These are phyloP conservation scores for Salix dunnii DNA, from an alignment of 345 rosid genomes.

Conservation along the genomic window DNA sequence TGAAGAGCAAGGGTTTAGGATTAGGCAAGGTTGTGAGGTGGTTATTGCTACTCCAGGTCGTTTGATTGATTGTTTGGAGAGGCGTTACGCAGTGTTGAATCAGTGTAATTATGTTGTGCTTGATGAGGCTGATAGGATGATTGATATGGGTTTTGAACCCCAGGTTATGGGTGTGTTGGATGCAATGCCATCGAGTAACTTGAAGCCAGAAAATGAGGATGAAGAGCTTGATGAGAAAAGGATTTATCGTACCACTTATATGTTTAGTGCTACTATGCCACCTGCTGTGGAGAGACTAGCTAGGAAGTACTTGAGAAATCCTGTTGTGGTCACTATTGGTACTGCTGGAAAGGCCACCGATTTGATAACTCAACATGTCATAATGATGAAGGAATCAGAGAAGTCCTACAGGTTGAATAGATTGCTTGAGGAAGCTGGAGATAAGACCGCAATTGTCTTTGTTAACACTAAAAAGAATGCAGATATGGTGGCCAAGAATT, in stretches of 20 bases:
- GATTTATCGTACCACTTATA: constrained; percentile 91
- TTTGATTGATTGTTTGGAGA: constrained; percentile 83
- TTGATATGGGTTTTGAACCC: constrained; percentile 94
- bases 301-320: constrained; percentile 90
- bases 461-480: constrained; percentile 89
- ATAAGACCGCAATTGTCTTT: constrained; percentile 85
- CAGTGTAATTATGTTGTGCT: constrained; percentile 95
- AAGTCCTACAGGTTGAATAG: constrained; percentile 63
- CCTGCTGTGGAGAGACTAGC: constrained; percentile 92
- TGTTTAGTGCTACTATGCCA: constrained; percentile 99
- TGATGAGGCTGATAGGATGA: constrained; percentile 98
- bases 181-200: constrained; percentile 93
- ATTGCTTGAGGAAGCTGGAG: constrained; percentile 78
- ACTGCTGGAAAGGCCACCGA: constrained; percentile 97
- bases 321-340: constrained; percentile 90
- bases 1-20: constrained; percentile 86
- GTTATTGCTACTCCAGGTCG: constrained; percentile 93
- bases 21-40: constrained; percentile 94
- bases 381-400: constrained; percentile 87
- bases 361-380: constrained; percentile 77
- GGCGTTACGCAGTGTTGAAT: constrained; percentile 83
- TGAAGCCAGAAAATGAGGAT: constrained; percentile 94
- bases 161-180: constrained; percentile 87
- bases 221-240: constrained; percentile 89
- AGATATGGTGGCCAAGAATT: constrained; percentile 72